Evolutionary conservation across 2,329 filamentous ascomycete species (phyloP), one percentile per base, ranked within the genome.

Genomic region (Trichophyton schoenleinii): DNA sequence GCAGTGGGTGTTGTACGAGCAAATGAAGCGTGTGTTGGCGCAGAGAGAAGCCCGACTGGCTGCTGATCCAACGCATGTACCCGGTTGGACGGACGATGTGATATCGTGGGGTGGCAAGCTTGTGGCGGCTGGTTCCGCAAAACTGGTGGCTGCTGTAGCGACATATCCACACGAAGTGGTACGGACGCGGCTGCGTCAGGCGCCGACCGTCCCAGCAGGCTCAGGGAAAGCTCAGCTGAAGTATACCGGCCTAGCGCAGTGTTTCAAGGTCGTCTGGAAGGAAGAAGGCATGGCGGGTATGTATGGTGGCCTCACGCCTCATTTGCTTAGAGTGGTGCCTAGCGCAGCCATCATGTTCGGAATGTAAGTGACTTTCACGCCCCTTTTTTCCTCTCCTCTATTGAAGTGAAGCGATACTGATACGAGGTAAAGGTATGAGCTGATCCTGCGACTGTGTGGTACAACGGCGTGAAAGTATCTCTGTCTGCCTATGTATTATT

Each of bases 341-440:
- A 94, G 88, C 67, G 91, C 92, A 6, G 91, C 89, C 67, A 95
- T 97, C 73, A 96, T 95, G 88, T 96, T 96, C 73, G 91, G 90
- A 60, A 63, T 64, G 61, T 64, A 59, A 64, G 63, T 57, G 60
- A 52, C 11, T 11, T 6, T 7, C 28, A 6, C 5, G 6, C 34
- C 8, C 41, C 3, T 11, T 11, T 7, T n/a, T 13, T 7, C 18
- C 18, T 18, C 38, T 48, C 42, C 34, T 25, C 3, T 48, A 34
- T n/a, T 36, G 28, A 9, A 36, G 9, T 13, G 18, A 20, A 42
- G 13, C 18, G 34, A 8, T 13, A n/a, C n/a, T 18, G 20, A 8
- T 18, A 58, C 49, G 34, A 60, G 5, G 11, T n/a, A 36, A 52
- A 64, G 63, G 63, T 64, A 64, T 31, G 63, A 64, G 52, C 49